Evolutionary conservation across 1,284 basidiomycete species (phyloP), one percentile per base, ranked within the genome.

Genomic region (Exobasidium cylindrosporum): DNA sequence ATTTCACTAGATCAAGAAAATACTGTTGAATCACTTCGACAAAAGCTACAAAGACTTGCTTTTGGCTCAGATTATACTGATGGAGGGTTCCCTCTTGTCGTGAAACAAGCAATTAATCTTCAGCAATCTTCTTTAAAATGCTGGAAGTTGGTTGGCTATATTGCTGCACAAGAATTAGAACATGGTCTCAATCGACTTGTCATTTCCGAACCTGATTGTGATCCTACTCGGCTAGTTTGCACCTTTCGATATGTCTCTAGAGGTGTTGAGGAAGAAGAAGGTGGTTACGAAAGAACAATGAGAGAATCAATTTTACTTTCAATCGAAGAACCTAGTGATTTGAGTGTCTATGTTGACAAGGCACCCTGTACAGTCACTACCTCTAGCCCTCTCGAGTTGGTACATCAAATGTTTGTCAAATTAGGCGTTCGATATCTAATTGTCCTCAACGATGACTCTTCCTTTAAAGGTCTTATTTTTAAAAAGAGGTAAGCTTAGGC

Each of bases 161-260:
- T 97, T 65, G 92, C 92, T 0, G 86, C 88, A 32, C 92, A 88
- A 76, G 95, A 97, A 80, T 85, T 98, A 29, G 92, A 96, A 74
- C 92, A 97, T 80, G 92, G 91, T 2, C 60, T 75, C 0, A 54
- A 60, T 46, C 17, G 44, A 44, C 55, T 66, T 32, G 58, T 64
- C 1, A 43, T 62, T 1, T 62, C 60, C 7, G 35, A 40, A 7
- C 10, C 35, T 40, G 47, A 50, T 4, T 24, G 14, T 28, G 47
- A 50, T 28, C 21, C 17, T 28, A 24, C n/a, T 24, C n/a, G 26
- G 21, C 14, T 24, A 50, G 21, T 28, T 14, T 70, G 67, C 56
- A 63, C 64, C 7, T 74, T 74, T 63, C 63, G 61, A 23, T 63
- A 73, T 52, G 31, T 73, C 10, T 66, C 72, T 13, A 52, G 55